Percentiles rank a stretch among this genome's conserved stretches.
phyloP scores from a whole-genome alignment of 441 rosid genomes.

The Erodium trifolium region DNA sequence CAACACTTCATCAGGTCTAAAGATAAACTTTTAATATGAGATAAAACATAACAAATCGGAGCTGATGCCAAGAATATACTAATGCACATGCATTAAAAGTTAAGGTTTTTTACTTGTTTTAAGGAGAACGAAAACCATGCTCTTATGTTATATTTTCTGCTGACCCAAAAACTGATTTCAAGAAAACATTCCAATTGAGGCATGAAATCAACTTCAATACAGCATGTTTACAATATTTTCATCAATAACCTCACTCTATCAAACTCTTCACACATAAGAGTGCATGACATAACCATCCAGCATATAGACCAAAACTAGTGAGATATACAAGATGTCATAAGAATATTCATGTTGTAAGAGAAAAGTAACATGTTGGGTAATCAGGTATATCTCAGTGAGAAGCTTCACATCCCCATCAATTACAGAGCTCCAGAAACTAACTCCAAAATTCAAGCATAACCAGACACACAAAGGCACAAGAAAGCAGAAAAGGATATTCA shows the following conservation, averaged over 20 bases:
- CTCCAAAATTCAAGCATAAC: neutral
- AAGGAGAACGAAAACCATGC: neutral
- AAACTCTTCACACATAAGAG: neutral
- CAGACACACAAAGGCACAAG: neutral
- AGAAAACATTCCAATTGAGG: neutral
- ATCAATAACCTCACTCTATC: conserved; percentile 1
- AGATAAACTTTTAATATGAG: neutral
- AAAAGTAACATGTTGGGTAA: neutral
- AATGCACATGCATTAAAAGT: neutral
- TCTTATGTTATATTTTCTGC: neutral
- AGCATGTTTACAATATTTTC: neutral
- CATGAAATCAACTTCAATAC: neutral
- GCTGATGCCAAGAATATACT: neutral
- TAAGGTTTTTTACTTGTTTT: neutral
- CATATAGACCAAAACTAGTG: too few species aligned
- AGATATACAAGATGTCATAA: neutral
- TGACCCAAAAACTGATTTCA: neutral
- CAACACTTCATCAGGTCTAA: neutral
- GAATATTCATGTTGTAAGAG: neutral
- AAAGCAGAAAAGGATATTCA: neutral
- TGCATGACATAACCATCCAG: neutral
- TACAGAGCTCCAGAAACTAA: neutral
- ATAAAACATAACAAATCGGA: neutral
- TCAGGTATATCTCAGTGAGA: neutral
- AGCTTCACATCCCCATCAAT: conserved; percentile 11